Evolutionary conservation across 352 stramenopile genomes (phyloP).

Genomic region (Saprolegnia diclina): DNA sequence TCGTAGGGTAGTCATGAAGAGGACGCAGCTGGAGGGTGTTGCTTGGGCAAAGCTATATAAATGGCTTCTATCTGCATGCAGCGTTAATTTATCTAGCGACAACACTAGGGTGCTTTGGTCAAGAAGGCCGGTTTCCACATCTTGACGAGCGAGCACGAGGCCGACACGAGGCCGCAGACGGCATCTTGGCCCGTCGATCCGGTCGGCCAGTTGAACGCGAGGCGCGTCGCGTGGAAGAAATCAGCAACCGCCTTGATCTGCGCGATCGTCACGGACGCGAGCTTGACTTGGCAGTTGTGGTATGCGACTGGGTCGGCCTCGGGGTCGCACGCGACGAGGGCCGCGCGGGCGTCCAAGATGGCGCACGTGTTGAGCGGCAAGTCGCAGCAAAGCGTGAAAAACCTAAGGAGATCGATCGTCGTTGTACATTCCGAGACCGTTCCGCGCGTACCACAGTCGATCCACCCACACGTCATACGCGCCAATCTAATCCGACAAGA

Average conservation of each 20-base stretch:
- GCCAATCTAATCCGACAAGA: background rate
- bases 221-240: slow-evolving; percentile 19
- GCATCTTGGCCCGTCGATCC: slow-evolving; percentile 20
- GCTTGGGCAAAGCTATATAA: too few species aligned
- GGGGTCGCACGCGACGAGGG: slow-evolving; percentile 1
- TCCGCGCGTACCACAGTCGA: background rate
- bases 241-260: slow-evolving; percentile 21
- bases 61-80: too few species aligned
- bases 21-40: too few species aligned
- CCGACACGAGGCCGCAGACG: slow-evolving; percentile 19
- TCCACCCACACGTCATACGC: slow-evolving; percentile 22
- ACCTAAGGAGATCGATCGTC: too few species aligned
- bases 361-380: slow-evolving; percentile 18
- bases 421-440: too few species aligned
- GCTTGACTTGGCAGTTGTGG: slow-evolving; percentile 22
- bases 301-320: background rate
- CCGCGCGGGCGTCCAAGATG: slow-evolving; percentile 4
- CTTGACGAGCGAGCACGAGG: slow-evolving; percentile 20
- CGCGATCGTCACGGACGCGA: background rate
- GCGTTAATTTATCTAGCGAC: too few species aligned
- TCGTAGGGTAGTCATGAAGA: too few species aligned
- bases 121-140: slow-evolving; percentile 14
- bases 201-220: slow-evolving; percentile 23
- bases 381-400: slow-evolving; percentile 17
- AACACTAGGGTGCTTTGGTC: background rate